Percentiles rank a stretch among this genome's conserved stretches.
These are phyloP conservation scores for Phytophthora pistaciae DNA, from an alignment of 352 stramenopile genomes.

Conservation along the genomic window DNA sequence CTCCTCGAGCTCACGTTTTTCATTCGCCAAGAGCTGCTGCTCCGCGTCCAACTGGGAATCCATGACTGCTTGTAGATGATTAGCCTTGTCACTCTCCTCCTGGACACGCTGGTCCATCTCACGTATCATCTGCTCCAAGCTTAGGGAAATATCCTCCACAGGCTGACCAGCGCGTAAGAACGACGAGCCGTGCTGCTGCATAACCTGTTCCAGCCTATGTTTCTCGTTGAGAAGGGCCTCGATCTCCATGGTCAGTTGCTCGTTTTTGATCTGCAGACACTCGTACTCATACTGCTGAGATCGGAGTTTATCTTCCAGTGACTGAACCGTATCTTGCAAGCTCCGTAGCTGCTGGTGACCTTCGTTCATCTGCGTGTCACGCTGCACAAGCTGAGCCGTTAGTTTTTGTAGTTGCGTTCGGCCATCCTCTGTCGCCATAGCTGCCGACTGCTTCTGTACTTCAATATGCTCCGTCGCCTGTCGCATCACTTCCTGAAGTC, in stretches of 20 bases:
- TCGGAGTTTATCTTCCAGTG: slow-evolving; percentile 45
- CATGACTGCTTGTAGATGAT: slow-evolving; percentile 49
- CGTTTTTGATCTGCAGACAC: slow-evolving; percentile 37
- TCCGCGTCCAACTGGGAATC: slow-evolving; percentile 39
- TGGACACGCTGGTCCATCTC: slow-evolving; percentile 51
- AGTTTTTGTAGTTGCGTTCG: slow-evolving; percentile 52
- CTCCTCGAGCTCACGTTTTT: slow-evolving; percentile 37
- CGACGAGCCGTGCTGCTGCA: slow-evolving; percentile 24
- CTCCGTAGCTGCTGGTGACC: slow-evolving; percentile 47
- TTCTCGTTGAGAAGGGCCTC: slow-evolving; percentile 54
- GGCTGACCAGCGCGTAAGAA: slow-evolving; percentile 33
- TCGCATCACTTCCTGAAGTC: slow-evolving; percentile 58
- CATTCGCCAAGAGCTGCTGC: slow-evolving; percentile 29
- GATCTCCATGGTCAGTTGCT: slow-evolving; percentile 43
- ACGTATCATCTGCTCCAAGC: slow-evolving; percentile 50
- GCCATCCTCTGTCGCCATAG: slow-evolving; percentile 54
- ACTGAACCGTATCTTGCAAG: slow-evolving; percentile 39
- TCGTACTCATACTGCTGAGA: slow-evolving; percentile 47
- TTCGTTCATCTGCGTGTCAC: slow-evolving; percentile 59
- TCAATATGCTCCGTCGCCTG: slow-evolving; percentile 60
- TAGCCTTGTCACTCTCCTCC: slow-evolving; percentile 53
- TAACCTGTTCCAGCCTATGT: slow-evolving; percentile 36
- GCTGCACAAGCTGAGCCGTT: slow-evolving; percentile 44
- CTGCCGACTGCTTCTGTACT: slow-evolving; percentile 51
- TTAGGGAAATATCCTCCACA: slow-evolving; percentile 37